Conservation (phyloP, 1,284 basidiomycete species). For the Hypsizygus ulmarius region DNA sequence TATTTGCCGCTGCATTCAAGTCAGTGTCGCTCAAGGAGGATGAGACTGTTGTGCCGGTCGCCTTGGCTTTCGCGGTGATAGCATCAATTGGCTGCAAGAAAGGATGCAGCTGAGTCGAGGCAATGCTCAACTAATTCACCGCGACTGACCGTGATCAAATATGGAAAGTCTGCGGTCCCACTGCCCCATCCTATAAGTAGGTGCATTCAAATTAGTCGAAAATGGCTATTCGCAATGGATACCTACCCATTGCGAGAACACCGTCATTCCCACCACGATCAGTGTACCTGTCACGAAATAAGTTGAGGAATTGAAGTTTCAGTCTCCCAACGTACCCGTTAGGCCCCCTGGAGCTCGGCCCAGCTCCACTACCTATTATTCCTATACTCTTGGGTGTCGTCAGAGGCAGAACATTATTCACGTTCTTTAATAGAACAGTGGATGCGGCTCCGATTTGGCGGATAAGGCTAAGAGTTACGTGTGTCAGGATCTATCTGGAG, state of each 20-base stretch:
- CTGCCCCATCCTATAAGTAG: constrained; percentile 40
- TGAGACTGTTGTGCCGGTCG: constrained; percentile 38
- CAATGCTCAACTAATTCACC: constrained; percentile 1
- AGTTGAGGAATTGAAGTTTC: constrained; percentile 3
- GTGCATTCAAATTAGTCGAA: neutral
- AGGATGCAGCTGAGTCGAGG: neutral
- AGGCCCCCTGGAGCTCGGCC: constrained; percentile 52
- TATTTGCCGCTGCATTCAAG: constrained; percentile 38
- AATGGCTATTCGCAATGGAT: constrained; percentile 16
- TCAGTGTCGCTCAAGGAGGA: constrained; percentile 56
- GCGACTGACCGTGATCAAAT: constrained; percentile 43
- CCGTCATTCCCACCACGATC: constrained; percentile 51
- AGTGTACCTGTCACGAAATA: constrained; percentile 31
- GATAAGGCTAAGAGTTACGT: constrained; percentile 43
- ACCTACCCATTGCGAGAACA: constrained; percentile 67
- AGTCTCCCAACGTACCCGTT: constrained; percentile 45
- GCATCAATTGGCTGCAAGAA: constrained; percentile 40
- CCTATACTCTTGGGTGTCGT: constrained; percentile 49
- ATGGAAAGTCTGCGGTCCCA: constrained; percentile 49
- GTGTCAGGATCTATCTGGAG: neutral
- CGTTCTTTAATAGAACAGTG: constrained; percentile 76
- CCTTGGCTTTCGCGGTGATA: constrained; percentile 39
- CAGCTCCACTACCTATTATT: constrained; percentile 64
- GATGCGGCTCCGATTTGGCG: constrained; percentile 68
- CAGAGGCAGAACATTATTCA: constrained; percentile 55